A percentile compares a stretch with the other conserved stretches of the same genome.
phyloP scores from a whole-genome alignment of 768 basidiomycete genomes.

The Mycena epipterygia region DNA sequence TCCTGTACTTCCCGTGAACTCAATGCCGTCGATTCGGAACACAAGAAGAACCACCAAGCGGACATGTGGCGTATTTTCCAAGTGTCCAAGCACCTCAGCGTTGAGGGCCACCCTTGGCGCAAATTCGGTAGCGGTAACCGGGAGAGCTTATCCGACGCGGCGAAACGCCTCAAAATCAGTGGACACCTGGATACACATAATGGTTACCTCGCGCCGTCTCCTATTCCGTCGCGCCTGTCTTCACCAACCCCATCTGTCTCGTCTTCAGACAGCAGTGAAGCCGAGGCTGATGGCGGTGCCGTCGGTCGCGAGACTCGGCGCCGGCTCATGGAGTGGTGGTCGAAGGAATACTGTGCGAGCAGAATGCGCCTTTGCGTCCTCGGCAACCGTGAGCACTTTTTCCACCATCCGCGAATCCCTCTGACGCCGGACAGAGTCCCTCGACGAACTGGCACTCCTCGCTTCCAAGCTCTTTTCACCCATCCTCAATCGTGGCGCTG shows the following conservation, averaged over 20 bases:
- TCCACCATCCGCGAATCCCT: background rate
- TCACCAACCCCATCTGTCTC: slow-evolving; percentile 72
- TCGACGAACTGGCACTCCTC: slow-evolving; percentile 78
- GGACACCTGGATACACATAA: slow-evolving; percentile 54
- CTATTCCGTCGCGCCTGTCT: slow-evolving; percentile 65
- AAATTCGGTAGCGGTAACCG: slow-evolving; percentile 94
- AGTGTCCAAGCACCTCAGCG: slow-evolving; percentile 88
- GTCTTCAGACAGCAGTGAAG: slow-evolving; percentile 68
- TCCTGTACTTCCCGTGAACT: slow-evolving; percentile 91
- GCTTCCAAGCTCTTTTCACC: slow-evolving; percentile 80
- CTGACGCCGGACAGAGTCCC: slow-evolving; percentile 64
- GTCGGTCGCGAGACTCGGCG: slow-evolving; percentile 86
- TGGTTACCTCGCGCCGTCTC: slow-evolving; percentile 55
- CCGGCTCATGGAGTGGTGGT: slow-evolving; percentile 89
- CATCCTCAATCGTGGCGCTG: slow-evolving; percentile 72
- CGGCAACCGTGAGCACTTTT: slow-evolving; percentile 71
- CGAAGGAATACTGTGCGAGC: slow-evolving; percentile 82
- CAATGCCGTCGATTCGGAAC: slow-evolving; percentile 96
- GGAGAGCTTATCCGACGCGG: slow-evolving; percentile 76
- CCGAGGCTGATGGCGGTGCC: slow-evolving; percentile 80
- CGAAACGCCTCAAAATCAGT: slow-evolving; percentile 66
- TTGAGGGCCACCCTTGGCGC: slow-evolving; percentile 84
- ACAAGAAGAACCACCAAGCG: slow-evolving; percentile 94
- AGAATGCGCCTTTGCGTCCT: slow-evolving; percentile 86
- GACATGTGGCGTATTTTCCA: slow-evolving; percentile 97